Conservation (phyloP, 768 basidiomycete species). For the Tremella yokohamensis region DNA sequence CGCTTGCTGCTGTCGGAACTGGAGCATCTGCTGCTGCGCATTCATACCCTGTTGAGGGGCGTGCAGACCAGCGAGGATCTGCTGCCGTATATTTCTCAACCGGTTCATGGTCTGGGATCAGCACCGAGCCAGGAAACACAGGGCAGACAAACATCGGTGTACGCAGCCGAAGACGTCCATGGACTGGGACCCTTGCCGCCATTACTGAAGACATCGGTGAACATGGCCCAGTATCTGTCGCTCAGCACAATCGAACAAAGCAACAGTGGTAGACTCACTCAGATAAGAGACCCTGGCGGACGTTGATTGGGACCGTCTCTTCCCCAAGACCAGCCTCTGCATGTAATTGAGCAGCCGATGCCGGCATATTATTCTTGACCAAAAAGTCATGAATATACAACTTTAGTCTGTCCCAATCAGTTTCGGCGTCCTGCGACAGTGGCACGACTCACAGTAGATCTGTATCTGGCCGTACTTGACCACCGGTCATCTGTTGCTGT, state of each 20-base stretch:
- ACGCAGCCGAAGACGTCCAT: slow-evolving; percentile 16
- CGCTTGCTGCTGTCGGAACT: slow-evolving; percentile 21
- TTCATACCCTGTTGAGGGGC: too few relatives aligned
- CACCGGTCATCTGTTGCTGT: slow-evolving; percentile 10
- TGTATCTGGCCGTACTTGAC: slow-evolving; percentile 23
- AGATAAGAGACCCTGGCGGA: slow-evolving; percentile 49
- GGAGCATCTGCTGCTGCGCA: slow-evolving; percentile 3
- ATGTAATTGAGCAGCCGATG: slow-evolving; percentile 44
- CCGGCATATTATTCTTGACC: slow-evolving; percentile 46
- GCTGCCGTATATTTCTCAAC: slow-evolving; percentile 27
- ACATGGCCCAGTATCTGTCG: slow-evolving; percentile 48
- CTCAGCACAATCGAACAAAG: background rate
- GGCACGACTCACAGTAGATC: slow-evolving; percentile 31
- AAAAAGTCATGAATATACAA: slow-evolving; percentile 53
- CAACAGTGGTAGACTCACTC: slow-evolving; percentile 44
- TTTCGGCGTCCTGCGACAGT: background rate
- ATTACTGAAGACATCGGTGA: slow-evolving; percentile 50
- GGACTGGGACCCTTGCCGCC: slow-evolving; percentile 36
- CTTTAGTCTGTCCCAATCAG: slow-evolving; percentile 42
- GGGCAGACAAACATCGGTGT: slow-evolving; percentile 39
- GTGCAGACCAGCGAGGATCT: background rate
- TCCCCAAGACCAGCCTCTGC: slow-evolving; percentile 44
- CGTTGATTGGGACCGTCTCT: slow-evolving; percentile 50
- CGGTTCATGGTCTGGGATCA: slow-evolving; percentile 40
- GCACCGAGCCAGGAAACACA: background rate